These are phyloP conservation scores for Arachis monticola DNA, from an alignment of 331 rosid species.

Conservation along the genomic window DNA sequence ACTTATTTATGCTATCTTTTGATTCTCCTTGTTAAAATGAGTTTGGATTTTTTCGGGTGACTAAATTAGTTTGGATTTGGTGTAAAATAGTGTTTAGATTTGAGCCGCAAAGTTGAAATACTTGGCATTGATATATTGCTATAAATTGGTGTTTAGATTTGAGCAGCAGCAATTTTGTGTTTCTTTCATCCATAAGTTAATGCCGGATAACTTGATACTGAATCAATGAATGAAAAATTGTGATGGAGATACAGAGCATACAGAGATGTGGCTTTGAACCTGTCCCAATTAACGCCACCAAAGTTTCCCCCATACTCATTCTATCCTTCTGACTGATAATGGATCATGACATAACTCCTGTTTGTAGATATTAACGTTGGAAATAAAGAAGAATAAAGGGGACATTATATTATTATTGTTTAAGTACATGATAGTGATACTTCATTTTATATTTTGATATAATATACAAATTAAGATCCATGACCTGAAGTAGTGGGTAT, in stretches of 20 bases:
- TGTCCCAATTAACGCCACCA: not conserved
- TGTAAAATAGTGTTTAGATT: too few relatives aligned
- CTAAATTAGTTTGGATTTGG: not conserved
- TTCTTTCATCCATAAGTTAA: not conserved
- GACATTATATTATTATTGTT: slow-evolving; percentile 18
- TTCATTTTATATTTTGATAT: slow-evolving; percentile 24
- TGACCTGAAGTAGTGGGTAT: slow-evolving; percentile 21
- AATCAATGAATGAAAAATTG: slow-evolving; percentile 1
- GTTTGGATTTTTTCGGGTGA: too few relatives aligned
- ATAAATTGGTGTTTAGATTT: slow-evolving; percentile 4
- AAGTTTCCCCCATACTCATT: not conserved
- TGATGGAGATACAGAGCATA: not conserved
- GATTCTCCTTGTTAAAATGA: too few relatives aligned
- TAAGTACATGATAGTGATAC: slow-evolving; percentile 25
- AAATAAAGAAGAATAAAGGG: slow-evolving; percentile 17
- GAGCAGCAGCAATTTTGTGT: slow-evolving; percentile 5
- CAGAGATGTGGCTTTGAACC: slow-evolving; percentile 14
- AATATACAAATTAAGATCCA: not conserved
- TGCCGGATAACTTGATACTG: not conserved
- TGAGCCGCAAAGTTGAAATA: not conserved
- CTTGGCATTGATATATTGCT: slow-evolving; percentile 18
- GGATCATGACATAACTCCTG: slow-evolving; percentile 3
- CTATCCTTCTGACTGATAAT: slow-evolving; percentile 5
- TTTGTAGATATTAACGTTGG: slow-evolving; percentile 28
- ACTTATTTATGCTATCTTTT: not conserved